Evolutionary conservation across 2,329 filamentous ascomycete genomes (phyloP), one percentile per base, ranked within the genome.

Genomic region (Pseudogymnoascus pannorum): DNA sequence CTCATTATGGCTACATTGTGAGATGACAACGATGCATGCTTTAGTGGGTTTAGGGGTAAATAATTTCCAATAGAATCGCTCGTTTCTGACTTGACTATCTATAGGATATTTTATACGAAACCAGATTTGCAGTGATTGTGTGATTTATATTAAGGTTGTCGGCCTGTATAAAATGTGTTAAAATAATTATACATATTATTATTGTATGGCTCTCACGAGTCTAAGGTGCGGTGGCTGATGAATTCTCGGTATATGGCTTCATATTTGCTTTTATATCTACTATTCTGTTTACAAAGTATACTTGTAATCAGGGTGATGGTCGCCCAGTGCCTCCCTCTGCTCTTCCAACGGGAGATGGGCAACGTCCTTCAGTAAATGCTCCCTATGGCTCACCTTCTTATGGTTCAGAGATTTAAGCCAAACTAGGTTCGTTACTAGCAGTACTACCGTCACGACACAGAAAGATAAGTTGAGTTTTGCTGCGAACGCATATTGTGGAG

Each of bases 301-400:
- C 48, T 54, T 54, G n/a, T 54, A 54, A 54, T 54, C 48, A 31
- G 48, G 48, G 31, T 54, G 48, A 54, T 31, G 16, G 14, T 54
- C 48, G n/a, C 48, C 48, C 24, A 54, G 18, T 7, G 48, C 48
- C 26, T 54, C 48, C 48, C 48, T 54, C n/a, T 54, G 48, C 5
- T 54, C 48, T 31, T 31, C 24, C 24, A 54, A 54, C n/a, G 48
- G 7, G n/a, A 54, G 48, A 9, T 54, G 48, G 12, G 24, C 24
- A 54, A 54, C 48, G 31, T 54, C 48, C n/a, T 18, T 54, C 9
- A 54, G 48, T 3, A 54, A 18, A 8, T 54, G 16, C 26, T 29
- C 48, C 48, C 48, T 54, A 31, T 31, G 24, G 48, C n/a, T 54
- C 48, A 54, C 48, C 48, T 54, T 54, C 48, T 54, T 54, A 2